Evolutionary conservation across 768 basidiomycete genomes (phyloP).

Genomic region (Tylopilus sp.): DNA sequence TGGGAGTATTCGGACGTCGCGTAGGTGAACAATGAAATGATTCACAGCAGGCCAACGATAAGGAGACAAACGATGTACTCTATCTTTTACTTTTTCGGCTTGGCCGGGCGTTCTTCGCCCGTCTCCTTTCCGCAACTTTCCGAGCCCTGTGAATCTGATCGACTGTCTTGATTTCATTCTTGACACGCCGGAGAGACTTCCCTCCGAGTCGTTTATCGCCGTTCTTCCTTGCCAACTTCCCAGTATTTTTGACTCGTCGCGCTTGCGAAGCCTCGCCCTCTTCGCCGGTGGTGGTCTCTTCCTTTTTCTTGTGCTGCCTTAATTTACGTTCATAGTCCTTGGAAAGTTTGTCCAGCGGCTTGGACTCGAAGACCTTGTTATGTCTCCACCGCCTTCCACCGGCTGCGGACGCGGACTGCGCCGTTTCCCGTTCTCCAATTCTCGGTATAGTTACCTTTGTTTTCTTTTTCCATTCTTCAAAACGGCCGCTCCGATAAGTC

Average conservation of each 20-base stretch:
- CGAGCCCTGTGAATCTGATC: slow-evolving; percentile 85
- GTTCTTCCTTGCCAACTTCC: slow-evolving; percentile 34
- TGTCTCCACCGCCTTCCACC: slow-evolving; percentile 72
- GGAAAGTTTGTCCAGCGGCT: slow-evolving; percentile 73
- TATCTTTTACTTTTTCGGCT: slow-evolving; percentile 35
- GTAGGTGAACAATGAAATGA: slow-evolving; percentile 11
- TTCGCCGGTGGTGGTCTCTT: slow-evolving; percentile 29
- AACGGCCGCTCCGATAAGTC: slow-evolving; percentile 88
- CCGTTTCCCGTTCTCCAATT: slow-evolving; percentile 77
- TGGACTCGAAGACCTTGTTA: slow-evolving; percentile 57
- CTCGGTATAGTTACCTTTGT: slow-evolving; percentile 68
- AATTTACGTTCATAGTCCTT: slow-evolving; percentile 73
- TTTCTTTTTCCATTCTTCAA: slow-evolving; percentile 92
- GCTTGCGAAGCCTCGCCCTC: slow-evolving; percentile 24
- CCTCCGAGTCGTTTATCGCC: slow-evolving; percentile 47
- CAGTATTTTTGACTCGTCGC: slow-evolving; percentile 21
- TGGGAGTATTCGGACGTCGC: slow-evolving; percentile 71
- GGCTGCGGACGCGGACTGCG: slow-evolving; percentile 29
- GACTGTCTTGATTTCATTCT: slow-evolving; percentile 79
- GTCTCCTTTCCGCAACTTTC: slow-evolving; percentile 58
- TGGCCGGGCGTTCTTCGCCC: slow-evolving; percentile 80
- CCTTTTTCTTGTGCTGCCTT: slow-evolving; percentile 59
- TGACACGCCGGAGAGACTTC: slow-evolving; percentile 63
- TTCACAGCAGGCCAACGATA: background rate
- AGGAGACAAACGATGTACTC: slow-evolving; percentile 6